Percentiles rank a stretch among this genome's conserved stretches.
phyloP scores from a whole-genome alignment of 1,284 basidiomycete species.

The Cutaneotrichosporon cavernicola region DNA sequence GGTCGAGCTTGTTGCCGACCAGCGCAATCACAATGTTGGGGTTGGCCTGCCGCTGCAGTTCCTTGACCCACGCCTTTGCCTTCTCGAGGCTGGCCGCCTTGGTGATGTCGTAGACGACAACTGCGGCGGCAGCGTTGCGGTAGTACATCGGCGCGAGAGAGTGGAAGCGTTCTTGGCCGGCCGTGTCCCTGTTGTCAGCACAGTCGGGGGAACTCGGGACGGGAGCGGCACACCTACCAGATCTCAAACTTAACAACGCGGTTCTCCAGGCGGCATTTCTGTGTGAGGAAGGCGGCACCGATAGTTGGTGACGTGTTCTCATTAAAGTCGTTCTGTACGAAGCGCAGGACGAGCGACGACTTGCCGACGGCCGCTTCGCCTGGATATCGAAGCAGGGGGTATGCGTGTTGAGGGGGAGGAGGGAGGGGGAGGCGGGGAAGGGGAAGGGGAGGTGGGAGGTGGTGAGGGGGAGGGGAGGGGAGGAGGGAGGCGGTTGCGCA shows the following conservation, averaged over 20 bases:
- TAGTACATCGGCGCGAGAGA: slow-evolving; percentile 86
- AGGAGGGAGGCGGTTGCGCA: too few relatives aligned
- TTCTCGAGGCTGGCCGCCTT: slow-evolving; percentile 82
- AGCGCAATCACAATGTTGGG: slow-evolving; percentile 98
- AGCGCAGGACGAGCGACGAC: slow-evolving; percentile 97
- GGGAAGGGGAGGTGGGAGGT: background rate
- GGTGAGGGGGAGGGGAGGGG: background rate
- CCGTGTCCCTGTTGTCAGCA: slow-evolving; percentile 46
- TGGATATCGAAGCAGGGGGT: slow-evolving; percentile 46
- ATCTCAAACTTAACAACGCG: slow-evolving; percentile 56
- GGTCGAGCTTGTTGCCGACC: slow-evolving; percentile 91
- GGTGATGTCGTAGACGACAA: slow-evolving; percentile 97
- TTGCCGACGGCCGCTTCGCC: slow-evolving; percentile 99
- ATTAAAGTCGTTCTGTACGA: slow-evolving; percentile 62
- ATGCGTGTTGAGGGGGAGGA: background rate
- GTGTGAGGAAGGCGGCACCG: slow-evolving; percentile 75
- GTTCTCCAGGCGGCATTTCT: slow-evolving; percentile 55
- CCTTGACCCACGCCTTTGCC: slow-evolving; percentile 99
- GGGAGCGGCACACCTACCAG: slow-evolving; percentile 40
- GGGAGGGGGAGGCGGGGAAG: background rate
- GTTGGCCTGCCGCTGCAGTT: slow-evolving; percentile 97
- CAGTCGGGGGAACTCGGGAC: too few relatives aligned
- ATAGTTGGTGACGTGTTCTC: slow-evolving; percentile 74
- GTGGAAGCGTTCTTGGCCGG: slow-evolving; percentile 54
- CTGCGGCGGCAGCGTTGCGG: slow-evolving; percentile 93